phyloP scores from a whole-genome alignment of 345 rosid genomes.

The Hibiscus tridactylites region DNA sequence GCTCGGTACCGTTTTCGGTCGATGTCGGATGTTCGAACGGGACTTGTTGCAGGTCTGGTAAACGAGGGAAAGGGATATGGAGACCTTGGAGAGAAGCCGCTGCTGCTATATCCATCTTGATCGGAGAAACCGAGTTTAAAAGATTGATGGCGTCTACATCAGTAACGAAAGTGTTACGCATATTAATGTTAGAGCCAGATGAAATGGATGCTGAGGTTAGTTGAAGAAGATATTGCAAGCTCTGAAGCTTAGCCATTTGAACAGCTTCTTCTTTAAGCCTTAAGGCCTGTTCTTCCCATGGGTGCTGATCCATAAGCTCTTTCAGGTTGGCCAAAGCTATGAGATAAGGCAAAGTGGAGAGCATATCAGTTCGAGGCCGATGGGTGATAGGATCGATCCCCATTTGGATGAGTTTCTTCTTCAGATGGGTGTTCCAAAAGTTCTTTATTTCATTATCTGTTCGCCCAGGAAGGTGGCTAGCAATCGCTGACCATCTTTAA shows the following conservation, averaged over 20 bases:
- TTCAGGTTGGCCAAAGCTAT: slow-evolving; percentile 53
- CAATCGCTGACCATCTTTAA: slow-evolving; percentile 59
- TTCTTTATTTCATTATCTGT: slow-evolving; percentile 62
- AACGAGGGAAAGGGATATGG: slow-evolving; percentile 31
- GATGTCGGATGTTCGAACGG: neutral
- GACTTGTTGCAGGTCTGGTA: slow-evolving; percentile 33
- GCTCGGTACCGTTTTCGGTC: neutral
- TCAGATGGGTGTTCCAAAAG: slow-evolving; percentile 66
- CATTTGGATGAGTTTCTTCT: slow-evolving; percentile 60
- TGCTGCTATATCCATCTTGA: slow-evolving; percentile 17
- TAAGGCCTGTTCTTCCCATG: slow-evolving; percentile 41
- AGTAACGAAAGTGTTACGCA: neutral
- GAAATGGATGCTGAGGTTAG: slow-evolving; percentile 15
- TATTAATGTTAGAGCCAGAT: slow-evolving; percentile 8
- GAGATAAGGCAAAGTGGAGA: slow-evolving; percentile 48
- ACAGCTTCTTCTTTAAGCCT: slow-evolving; percentile 42
- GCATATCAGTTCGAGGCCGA: slow-evolving; percentile 52
- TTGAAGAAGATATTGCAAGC: slow-evolving; percentile 44
- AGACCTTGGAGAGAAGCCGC: slow-evolving; percentile 16
- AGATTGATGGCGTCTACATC: slow-evolving; percentile 34
- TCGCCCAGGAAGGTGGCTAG: slow-evolving; percentile 50
- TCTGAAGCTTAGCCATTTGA: slow-evolving; percentile 39
- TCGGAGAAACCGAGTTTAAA: slow-evolving; percentile 27
- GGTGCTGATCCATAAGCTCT: slow-evolving; percentile 39
- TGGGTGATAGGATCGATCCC: slow-evolving; percentile 67